A percentile compares a stretch with the other conserved stretches of the same genome.
Conservation (phyloP, 148 eudicot species). For the Rhododendron kiyosumense region DNA sequence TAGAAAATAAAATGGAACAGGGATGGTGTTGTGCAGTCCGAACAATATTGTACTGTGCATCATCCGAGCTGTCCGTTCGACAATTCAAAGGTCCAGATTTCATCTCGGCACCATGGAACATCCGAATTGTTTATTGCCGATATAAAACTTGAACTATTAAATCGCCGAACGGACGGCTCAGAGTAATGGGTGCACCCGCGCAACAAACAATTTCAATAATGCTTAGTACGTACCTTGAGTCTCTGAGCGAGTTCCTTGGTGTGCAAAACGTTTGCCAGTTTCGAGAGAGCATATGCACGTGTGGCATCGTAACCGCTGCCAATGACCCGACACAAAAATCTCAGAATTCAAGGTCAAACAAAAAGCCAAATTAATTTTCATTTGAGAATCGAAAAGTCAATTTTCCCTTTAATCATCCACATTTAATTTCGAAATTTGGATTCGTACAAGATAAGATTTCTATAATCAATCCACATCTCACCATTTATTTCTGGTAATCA, state of each 20-base stretch:
- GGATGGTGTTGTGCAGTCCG: too few species aligned
- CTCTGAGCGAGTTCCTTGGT: conserved; percentile 75
- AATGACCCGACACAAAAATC: neutral
- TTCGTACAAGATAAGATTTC: neutral
- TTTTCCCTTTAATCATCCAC: neutral
- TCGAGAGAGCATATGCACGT: conserved; percentile 93
- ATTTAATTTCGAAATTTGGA: neutral
- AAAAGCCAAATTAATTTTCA: neutral
- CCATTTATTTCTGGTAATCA: conserved; percentile 58
- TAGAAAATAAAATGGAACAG: too few species aligned
- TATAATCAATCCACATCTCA: conserved; percentile 1
- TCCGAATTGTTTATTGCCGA: too few species aligned
- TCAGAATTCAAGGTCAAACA: conserved; percentile 12
- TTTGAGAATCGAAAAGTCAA: neutral
- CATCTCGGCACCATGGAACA: too few species aligned
- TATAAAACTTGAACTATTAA: too few species aligned
- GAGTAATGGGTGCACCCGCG: too few species aligned
- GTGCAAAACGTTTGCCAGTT: conserved; percentile 88
- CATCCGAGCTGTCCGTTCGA: accelerated
- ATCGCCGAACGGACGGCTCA: too few species aligned
- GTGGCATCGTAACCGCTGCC: conserved; percentile 72
- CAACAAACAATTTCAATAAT: too few species aligned
- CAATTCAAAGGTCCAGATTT: too few species aligned
- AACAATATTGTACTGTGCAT: accelerated
- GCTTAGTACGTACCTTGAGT: conserved; percentile 31